A percentile compares a stretch with the other conserved stretches of the same genome.
Conservation (phyloP, 768 basidiomycete species). For the Cubamyces sp. region DNA sequence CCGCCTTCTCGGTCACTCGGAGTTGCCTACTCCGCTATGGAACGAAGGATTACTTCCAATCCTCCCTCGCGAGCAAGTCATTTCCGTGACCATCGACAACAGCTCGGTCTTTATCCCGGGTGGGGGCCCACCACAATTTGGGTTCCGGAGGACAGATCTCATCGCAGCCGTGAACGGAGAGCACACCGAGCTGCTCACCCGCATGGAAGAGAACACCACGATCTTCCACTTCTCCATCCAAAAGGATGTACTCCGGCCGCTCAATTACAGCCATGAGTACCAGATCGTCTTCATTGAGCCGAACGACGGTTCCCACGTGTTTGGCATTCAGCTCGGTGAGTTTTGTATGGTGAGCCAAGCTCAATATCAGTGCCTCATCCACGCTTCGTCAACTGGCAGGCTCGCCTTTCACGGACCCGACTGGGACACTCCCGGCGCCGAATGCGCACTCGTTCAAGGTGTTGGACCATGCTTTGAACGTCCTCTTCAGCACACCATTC, state of each 20-base stretch:
- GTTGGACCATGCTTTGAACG: constrained; percentile 54
- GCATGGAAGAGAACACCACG: constrained; percentile 48
- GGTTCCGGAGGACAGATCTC: constrained; percentile 63
- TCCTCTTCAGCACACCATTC: constrained; percentile 55
- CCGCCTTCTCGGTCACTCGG: constrained; percentile 42
- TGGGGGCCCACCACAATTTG: constrained; percentile 49
- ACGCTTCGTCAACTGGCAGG: constrained; percentile 37
- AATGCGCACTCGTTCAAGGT: constrained; percentile 57
- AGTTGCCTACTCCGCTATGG: constrained; percentile 56
- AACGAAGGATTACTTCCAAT: constrained; percentile 32
- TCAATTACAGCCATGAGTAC: constrained; percentile 63
- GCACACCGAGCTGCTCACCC: constrained; percentile 41
- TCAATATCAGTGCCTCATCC: background rate
- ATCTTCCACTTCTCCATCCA: constrained; percentile 57
- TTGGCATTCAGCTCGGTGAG: constrained; percentile 61
- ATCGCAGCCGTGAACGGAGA: constrained; percentile 52
- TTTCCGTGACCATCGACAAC: constrained; percentile 60
- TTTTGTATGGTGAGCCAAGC: background rate
- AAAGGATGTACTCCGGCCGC: constrained; percentile 42
- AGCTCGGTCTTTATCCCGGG: constrained; percentile 60
- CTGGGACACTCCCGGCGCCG: constrained; percentile 44
- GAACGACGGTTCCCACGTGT: constrained; percentile 60
- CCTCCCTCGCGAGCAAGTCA: constrained; percentile 49
- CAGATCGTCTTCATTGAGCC: constrained; percentile 69
- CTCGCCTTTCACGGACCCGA: constrained; percentile 59